Base-by-base conservation (phyloP, 2,329 filamentous ascomycete species). In the Xylariaceae sp. region DNA sequence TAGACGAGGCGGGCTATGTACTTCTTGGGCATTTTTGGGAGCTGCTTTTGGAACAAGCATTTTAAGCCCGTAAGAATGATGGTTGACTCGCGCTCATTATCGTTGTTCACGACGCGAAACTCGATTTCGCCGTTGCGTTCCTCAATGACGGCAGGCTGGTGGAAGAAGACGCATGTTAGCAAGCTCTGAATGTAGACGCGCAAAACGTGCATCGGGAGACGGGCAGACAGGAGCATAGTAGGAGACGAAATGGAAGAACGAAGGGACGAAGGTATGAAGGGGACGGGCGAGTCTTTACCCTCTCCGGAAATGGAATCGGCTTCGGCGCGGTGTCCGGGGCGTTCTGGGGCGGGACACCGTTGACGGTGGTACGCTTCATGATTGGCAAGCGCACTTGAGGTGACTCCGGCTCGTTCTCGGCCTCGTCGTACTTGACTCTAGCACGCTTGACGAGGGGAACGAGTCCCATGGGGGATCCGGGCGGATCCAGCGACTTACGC, bases 11-110 rank as follows among this genome's bases (percentile, higher is more conserved):
- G 88, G 4, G 93, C 93, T 68, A 97, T 97, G 74, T 97, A 97
- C 72, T 97, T 93, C 74, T 97, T 96, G 30, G 93, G 93, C 93
- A 97, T 97, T 74, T 97, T 97, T 0, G 93, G 92, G 6, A 97
- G 81, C 72, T 97, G 92, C 69, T 97, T 97, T 73, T 97, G 93
- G 69, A 97, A 97, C 64, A 97, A 93, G 71, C 91, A 96, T 73
- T 97, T 97, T 58, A 97, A 80, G 10, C 93, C 92, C 0, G 92
- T 96, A 61, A 97, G 80, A 67, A 97, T 93, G 70, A 97, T 94
- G 66, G 90, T 86, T 71, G 88, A 93, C 69, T 96, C 90, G 64
- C 88, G 83, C 42, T 86, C 81, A 67, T 88, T 88, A 71, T 97
- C 92, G 71, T 97, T 97, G 79, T 97, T 97, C 70, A 97, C 93